Conservation (phyloP, 305 asterid species). For the Ruellia speciosa region DNA sequence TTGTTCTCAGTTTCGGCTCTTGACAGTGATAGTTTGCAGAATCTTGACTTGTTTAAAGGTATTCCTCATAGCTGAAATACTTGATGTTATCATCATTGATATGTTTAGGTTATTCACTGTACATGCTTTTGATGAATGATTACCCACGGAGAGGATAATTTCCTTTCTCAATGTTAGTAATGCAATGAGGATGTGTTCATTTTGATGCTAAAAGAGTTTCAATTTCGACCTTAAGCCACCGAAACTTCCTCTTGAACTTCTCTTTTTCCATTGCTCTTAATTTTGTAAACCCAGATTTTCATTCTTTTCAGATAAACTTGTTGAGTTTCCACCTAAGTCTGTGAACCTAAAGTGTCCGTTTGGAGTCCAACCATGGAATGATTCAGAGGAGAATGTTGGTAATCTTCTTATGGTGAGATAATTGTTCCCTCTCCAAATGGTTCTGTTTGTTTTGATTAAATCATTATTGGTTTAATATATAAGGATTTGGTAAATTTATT, state of each 20-base stretch:
- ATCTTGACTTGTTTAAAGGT: conserved; percentile 60
- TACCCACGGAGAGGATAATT: neutral
- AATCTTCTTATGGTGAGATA: conserved; percentile 76
- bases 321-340: conserved; percentile 60
- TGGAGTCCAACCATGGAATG: conserved; percentile 62
- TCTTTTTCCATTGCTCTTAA: neutral
- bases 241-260: neutral
- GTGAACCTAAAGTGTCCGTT: conserved; percentile 66
- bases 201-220: conserved; percentile 4
- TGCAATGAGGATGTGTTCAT: neutral
- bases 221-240: no score
- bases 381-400: conserved; percentile 69
- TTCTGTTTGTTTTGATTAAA: neutral
- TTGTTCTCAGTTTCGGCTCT: conserved; percentile 61
- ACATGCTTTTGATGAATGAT: conserved; percentile 3
- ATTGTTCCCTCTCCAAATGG: conserved; percentile 12
- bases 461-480: no score
- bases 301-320: conserved; percentile 50
- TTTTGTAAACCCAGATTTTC: conserved; percentile 11
- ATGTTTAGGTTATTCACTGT: conserved; percentile 4
- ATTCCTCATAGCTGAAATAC: conserved; percentile 6
- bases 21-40: conserved; percentile 53
- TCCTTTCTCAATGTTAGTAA: neutral
- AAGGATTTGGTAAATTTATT: no score
- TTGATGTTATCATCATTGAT: neutral